Conservation (phyloP, 306 rosid genomes). For the Cucumis melo region DNA sequence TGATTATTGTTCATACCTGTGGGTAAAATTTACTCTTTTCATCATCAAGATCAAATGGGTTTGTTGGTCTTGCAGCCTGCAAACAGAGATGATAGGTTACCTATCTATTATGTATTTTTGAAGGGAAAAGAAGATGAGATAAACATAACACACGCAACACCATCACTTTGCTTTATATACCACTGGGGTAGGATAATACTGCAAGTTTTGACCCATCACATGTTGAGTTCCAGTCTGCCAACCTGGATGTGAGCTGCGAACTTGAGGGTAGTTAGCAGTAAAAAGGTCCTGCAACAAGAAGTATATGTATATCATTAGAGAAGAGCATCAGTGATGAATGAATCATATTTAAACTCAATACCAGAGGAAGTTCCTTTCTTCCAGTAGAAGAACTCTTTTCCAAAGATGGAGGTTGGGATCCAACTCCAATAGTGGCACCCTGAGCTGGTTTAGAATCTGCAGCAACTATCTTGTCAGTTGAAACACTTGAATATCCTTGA, state of each 20-base stretch:
- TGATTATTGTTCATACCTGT: constrained; percentile 30
- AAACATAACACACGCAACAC: not conserved
- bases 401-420: constrained; percentile 13
- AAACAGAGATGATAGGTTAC: constrained; percentile 11
- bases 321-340: not conserved
- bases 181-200: constrained; percentile 35
- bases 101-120: not conserved
- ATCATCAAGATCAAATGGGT: constrained; percentile 51
- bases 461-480: constrained; percentile 18
- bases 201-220: constrained; percentile 45
- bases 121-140: not conserved
- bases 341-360: constrained; percentile 18
- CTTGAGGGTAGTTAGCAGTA: constrained; percentile 26
- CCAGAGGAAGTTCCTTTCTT: constrained; percentile 68
- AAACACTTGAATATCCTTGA: constrained; percentile 21
- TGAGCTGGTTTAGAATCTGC: constrained; percentile 25
- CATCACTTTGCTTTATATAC: constrained; percentile 16
- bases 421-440: constrained; percentile 15
- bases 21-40: constrained; percentile 21
- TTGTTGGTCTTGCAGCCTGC: constrained; percentile 40
- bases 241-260: constrained; percentile 29
- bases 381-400: constrained; percentile 23
- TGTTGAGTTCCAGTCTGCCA: constrained; percentile 43
- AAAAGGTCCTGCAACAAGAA: constrained; percentile 63
- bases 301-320: not conserved